Base-by-base conservation (phyloP, 257 asterid genomes). In the Ophiorrhiza pumila region DNA sequence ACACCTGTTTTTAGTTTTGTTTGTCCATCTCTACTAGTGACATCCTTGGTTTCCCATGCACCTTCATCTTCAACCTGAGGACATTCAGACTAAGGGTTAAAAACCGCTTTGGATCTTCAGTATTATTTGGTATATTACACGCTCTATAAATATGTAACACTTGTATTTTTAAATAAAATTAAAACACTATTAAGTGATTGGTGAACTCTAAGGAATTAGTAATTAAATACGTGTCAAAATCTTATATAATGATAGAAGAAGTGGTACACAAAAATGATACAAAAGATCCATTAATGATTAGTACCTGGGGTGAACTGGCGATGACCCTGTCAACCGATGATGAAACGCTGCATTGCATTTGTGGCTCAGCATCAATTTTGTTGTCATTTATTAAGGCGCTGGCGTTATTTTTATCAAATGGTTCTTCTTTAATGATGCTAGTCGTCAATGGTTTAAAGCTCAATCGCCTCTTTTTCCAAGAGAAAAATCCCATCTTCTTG, bases 21-120 rank as follows among this genome's bases (percentile, higher is more conserved):
- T 64, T 75, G 73, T 2, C 95, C 90, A 69, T 91, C 97, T 84
- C 97, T 78, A 60, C 96, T 87, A 0, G 71, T 45, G 18, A 89
- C 3, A 76, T 91, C 93, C 77, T 73, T 87, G 13, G 74, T 76
- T 84, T 83, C 87, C 93, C 97, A 91, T 31, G 72, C 64, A 72
- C 71, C 83, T 69, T 61, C 66, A 46, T 78, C 78, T 20, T 71
- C 74, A 78, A 65, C 78, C 76, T 58, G 15, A 63, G 58, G 78
- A 80, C 80, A 43, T 76, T 68, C 79, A 65, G 57, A 35, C 68
- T 74, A 53, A 50, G 52, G 4, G 1, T 10, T 46, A 4, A n/a
- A n/a, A n/a, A n/a, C n/a, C n/a, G n/a, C n/a, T n/a, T n/a, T n/a
- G n/a, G n/a, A n/a, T n/a, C n/a, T n/a, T n/a, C n/a, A n/a, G n/a